These are phyloP conservation scores for Pleurotus tuber-regium DNA, from an alignment of 768 basidiomycete species.

Conservation along the genomic window DNA sequence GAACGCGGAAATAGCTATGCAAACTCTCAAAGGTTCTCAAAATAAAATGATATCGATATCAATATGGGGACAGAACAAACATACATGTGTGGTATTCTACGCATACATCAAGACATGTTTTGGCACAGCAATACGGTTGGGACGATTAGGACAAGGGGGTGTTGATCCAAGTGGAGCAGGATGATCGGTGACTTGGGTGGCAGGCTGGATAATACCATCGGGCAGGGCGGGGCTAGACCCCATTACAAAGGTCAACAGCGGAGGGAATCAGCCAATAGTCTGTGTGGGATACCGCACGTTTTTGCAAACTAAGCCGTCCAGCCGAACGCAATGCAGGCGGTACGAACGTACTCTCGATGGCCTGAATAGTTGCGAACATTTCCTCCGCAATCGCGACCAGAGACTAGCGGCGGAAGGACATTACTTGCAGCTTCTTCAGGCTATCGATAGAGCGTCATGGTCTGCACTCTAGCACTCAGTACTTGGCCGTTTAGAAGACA, in stretches of 20 bases:
- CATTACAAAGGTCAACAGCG: too few relatives aligned
- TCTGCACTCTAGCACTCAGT: not conserved
- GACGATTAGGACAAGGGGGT: too few relatives aligned
- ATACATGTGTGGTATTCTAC: constrained; percentile 1
- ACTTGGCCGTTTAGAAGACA: constrained; percentile 59
- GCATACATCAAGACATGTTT: constrained; percentile 6
- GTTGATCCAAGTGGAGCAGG: too few relatives aligned
- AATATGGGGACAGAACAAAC: not conserved
- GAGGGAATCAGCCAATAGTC: not conserved
- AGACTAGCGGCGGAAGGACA: too few relatives aligned
- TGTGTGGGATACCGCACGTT: not conserved
- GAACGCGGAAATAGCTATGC: not conserved
- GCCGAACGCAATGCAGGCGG: not conserved
- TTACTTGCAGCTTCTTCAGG: not conserved
- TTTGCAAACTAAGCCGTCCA: not conserved
- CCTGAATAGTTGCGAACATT: too few relatives aligned
- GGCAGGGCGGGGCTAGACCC: too few relatives aligned
- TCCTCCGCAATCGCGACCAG: too few relatives aligned
- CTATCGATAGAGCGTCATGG: not conserved
- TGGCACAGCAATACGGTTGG: not conserved
- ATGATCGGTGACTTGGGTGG: too few relatives aligned
- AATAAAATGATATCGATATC: constrained; percentile 1
- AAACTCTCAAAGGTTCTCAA: not conserved
- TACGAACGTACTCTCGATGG: not conserved
- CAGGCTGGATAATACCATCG: too few relatives aligned